A percentile compares a stretch with the other conserved stretches of the same genome.
phyloP scores from a whole-genome alignment of 2,329 filamentous ascomycete species.

The Colletotrichum sp. region DNA sequence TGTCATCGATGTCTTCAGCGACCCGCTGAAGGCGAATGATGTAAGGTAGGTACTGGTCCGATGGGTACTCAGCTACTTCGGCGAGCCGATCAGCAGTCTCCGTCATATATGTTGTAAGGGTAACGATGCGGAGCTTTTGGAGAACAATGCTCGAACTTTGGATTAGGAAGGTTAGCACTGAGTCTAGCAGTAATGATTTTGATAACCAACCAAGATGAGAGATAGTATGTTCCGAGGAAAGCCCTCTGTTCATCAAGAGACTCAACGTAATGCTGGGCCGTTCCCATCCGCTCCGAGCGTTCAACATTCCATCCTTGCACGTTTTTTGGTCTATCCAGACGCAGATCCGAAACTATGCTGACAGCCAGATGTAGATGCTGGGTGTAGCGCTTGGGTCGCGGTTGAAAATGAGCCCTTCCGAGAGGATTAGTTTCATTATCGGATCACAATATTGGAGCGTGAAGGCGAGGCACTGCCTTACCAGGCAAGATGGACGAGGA shows the following conservation, averaged over 20 bases:
- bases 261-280: not conserved
- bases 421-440: not conserved
- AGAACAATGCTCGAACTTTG: conserved; percentile 31
- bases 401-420: conserved; percentile 36
- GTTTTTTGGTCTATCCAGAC: conserved; percentile 31
- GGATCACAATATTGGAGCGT: not conserved
- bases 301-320: conserved; percentile 31
- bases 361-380: conserved; percentile 34
- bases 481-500: conserved; percentile 35
- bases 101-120: conserved; percentile 30
- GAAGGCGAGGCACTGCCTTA: conserved; percentile 7
- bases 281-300: not conserved
- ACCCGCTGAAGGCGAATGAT: conserved; percentile 34
- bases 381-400: conserved; percentile 28
- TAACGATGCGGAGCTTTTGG: conserved; percentile 33
- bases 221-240: conserved; percentile 33
- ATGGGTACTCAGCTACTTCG: conserved; percentile 7
- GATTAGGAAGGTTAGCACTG: not conserved
- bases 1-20: conserved; percentile 33
- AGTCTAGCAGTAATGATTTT: not conserved
- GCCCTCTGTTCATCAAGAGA: conserved; percentile 32
- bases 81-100: conserved; percentile 28
- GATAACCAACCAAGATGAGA: conserved; percentile 31
- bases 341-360: conserved; percentile 34
- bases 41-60: conserved; percentile 31